Evolutionary conservation across 2,329 filamentous ascomycete genomes (phyloP), one percentile per base, ranked within the genome.

Genomic region (Neurospora sp.): DNA sequence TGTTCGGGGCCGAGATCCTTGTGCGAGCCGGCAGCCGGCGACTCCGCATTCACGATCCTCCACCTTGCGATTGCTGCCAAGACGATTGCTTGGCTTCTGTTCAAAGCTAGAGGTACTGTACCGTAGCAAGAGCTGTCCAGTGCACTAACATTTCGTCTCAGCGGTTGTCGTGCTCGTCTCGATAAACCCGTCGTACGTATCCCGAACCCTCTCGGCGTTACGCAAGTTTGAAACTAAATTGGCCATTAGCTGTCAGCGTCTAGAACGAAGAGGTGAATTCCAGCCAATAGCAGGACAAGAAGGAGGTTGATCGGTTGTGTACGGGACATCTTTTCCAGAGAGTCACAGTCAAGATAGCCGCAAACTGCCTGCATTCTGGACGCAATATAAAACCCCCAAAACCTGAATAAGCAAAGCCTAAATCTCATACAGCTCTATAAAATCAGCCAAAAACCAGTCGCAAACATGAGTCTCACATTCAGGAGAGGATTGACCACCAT

Each of bases 401-500:
- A 10, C 52, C 52, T 62, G 28, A 23, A 62, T 62, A 62, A 62
- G 23, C 52, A 33, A 33, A 28, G 52, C 5, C 52, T 17, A 33
- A 62, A 62, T 62, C 52, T 62, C 52, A 33, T 36, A 62, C 43
- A 62, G 52, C 23, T 36, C 23, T 62, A 62, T 62, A 62, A 36
- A 62, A 62, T 8, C 52, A 36, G 52, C 23, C 52, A 17, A 62
- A 33, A 62, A 10, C 52, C 23, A 17, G 23, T 33, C 52, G 52
- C 23, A 62, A 62, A 28, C 15, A 62, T 62, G 52, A 62, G 52
- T 36, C 52, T 66, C 67, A 23, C 69, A 67, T 72, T 79, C 38
- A 76, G 77, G 15, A 75, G 78, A 73, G 75, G 76, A 46, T 70
- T 80, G 71, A 74, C 78, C 38, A 80, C 77, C 38, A 78, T 80